These are phyloP conservation scores for Chenopodium formosanum DNA, from an alignment of 148 eudicot species.

Conservation along the genomic window DNA sequence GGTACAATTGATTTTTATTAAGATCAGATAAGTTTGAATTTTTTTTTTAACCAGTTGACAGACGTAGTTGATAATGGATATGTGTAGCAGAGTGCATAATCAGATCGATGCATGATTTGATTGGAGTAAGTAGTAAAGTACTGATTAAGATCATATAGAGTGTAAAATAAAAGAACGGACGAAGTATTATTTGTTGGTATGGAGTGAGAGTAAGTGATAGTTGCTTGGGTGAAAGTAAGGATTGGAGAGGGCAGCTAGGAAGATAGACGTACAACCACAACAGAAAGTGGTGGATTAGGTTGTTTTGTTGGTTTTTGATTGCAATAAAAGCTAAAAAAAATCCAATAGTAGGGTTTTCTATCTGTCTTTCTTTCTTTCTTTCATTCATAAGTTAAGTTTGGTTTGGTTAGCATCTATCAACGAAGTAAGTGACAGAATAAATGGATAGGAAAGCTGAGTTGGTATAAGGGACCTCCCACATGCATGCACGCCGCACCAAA, in stretches of 20 bases:
- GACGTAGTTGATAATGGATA: too few species aligned
- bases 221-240: too few species aligned
- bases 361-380: neutral
- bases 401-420: neutral
- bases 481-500: conserved; percentile 27
- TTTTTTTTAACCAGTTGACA: too few species aligned
- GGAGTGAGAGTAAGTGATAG: too few species aligned
- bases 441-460: conserved; percentile 32
- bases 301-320: conserved; percentile 15
- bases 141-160: too few species aligned
- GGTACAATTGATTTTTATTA: too few species aligned
- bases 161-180: too few species aligned
- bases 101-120: too few species aligned
- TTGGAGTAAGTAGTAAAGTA: neutral
- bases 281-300: conserved; percentile 34
- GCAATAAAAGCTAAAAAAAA: conserved; percentile 12
- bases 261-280: conserved; percentile 19
- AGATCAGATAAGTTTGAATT: too few species aligned
- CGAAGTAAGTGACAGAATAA: conserved; percentile 15
- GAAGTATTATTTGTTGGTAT: too few species aligned
- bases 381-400: neutral
- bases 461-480: conserved; percentile 31
- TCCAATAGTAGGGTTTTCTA: neutral
- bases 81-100: too few species aligned
- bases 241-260: neutral